These are phyloP conservation scores for Eleusine coracana DNA, from an alignment of 176 grass and related monocot species.

Conservation along the genomic window DNA sequence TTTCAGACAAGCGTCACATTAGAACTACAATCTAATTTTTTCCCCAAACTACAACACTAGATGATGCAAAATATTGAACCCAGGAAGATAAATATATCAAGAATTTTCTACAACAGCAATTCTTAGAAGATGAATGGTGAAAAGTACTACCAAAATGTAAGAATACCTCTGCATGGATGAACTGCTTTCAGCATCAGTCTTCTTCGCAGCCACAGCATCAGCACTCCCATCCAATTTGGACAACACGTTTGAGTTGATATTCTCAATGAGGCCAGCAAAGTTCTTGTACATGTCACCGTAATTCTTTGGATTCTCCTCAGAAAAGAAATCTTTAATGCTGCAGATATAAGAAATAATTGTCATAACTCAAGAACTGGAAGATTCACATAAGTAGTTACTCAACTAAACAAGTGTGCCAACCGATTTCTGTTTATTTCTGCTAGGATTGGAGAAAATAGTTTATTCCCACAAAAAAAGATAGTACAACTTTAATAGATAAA, in stretches of 20 bases:
- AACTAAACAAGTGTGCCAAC: background rate
- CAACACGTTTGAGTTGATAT: slow-evolving; percentile 57
- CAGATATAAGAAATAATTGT: slow-evolving; percentile 30
- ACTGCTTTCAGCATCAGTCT: slow-evolving; percentile 44
- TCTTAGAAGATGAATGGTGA: slow-evolving; percentile 8
- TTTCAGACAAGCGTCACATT: background rate
- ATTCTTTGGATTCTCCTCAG: slow-evolving; percentile 60
- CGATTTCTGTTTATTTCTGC: background rate
- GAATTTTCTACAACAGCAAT: background rate
- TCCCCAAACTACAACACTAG: background rate
- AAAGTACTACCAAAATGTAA: background rate
- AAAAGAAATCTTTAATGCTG: slow-evolving; percentile 84
- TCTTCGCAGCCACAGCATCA: slow-evolving; percentile 18
- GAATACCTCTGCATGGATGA: slow-evolving; percentile 60
- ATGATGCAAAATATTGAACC: background rate
- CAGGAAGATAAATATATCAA: background rate
- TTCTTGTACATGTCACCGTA: slow-evolving; percentile 85
- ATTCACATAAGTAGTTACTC: background rate
- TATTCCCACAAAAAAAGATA: background rate
- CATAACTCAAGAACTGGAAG: slow-evolving; percentile 13
- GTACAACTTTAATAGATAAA: background rate
- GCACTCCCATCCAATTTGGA: slow-evolving; percentile 58
- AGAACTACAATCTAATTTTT: slow-evolving; percentile 18
- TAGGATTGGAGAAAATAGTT: background rate
- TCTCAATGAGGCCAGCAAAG: slow-evolving; percentile 69